phyloP scores from a whole-genome alignment of 345 rosid species.

The Syzygium aromaticum region DNA sequence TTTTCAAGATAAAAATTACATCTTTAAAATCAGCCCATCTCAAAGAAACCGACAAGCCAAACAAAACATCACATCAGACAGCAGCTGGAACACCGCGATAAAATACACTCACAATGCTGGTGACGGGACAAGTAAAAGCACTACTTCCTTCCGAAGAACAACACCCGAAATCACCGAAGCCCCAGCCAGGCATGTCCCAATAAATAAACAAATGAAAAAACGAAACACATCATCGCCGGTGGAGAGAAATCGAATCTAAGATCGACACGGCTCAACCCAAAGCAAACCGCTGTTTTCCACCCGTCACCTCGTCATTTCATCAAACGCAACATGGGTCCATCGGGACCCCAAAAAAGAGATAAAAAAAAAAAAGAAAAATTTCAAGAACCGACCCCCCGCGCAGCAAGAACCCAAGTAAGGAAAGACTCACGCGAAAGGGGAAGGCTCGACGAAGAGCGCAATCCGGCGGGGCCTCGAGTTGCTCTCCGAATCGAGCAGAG shows the following conservation, averaged over 20 bases:
- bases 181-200: neutral
- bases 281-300: neutral
- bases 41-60: neutral
- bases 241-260: neutral
- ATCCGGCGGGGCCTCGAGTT: slow-evolving; percentile 65
- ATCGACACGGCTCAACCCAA: neutral
- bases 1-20: neutral
- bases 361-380: neutral
- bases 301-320: neutral
- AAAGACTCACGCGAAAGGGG: slow-evolving; percentile 88
- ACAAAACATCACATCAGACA: neutral
- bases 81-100: neutral
- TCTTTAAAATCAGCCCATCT: neutral
- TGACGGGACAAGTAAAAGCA: neutral
- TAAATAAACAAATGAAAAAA: neutral
- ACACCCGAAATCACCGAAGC: neutral
- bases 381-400: neutral
- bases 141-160: neutral
- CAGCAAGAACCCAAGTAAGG: neutral
- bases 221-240: neutral
- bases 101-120: neutral
- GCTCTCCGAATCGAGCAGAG: slow-evolving; percentile 42
- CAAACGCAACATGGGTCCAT: neutral
- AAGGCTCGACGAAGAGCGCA: slow-evolving; percentile 96
- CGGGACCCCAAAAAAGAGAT: neutral